These are phyloP conservation scores for Boletellus sp. DNA, from an alignment of 768 basidiomycete species.

Conservation along the genomic window DNA sequence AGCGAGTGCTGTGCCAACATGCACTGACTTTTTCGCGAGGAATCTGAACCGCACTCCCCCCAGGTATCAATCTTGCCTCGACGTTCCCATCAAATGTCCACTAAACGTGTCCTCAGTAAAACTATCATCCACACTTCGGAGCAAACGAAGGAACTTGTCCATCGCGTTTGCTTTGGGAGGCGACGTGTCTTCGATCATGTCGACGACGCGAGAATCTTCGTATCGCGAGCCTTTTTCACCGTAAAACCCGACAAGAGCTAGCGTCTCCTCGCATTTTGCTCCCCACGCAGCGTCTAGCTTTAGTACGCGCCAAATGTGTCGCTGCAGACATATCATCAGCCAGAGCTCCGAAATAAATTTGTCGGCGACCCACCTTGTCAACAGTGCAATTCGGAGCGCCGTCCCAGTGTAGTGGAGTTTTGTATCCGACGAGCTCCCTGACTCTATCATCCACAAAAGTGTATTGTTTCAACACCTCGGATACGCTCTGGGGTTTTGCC, in stretches of 20 bases:
- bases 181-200: slow-evolving; percentile 47
- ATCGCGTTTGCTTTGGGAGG: slow-evolving; percentile 44
- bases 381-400: slow-evolving; percentile 37
- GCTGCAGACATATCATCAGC: slow-evolving; percentile 15
- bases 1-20: slow-evolving; percentile 1
- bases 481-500: slow-evolving; percentile 37
- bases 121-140: slow-evolving; percentile 46
- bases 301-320: slow-evolving; percentile 53
- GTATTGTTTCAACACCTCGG: slow-evolving; percentile 48
- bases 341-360: not conserved
- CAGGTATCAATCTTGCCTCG: slow-evolving; percentile 1
- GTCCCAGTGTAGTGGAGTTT: slow-evolving; percentile 40
- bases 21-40: not conserved
- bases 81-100: not conserved
- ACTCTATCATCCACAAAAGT: slow-evolving; percentile 48
- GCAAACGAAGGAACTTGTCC: slow-evolving; percentile 44
- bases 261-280: slow-evolving; percentile 47
- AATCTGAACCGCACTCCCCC: not conserved
- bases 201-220: slow-evolving; percentile 47
- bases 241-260: slow-evolving; percentile 50
- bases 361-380: slow-evolving; percentile 38
- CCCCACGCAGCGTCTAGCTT: slow-evolving; percentile 42
- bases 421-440: slow-evolving; percentile 42
- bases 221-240: slow-evolving; percentile 50
- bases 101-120: slow-evolving; percentile 30